Evolutionary conservation across 2,329 filamentous ascomycete genomes (phyloP), one percentile per base, ranked within the genome.

Genomic region (Graphilbum fragrans): DNA sequence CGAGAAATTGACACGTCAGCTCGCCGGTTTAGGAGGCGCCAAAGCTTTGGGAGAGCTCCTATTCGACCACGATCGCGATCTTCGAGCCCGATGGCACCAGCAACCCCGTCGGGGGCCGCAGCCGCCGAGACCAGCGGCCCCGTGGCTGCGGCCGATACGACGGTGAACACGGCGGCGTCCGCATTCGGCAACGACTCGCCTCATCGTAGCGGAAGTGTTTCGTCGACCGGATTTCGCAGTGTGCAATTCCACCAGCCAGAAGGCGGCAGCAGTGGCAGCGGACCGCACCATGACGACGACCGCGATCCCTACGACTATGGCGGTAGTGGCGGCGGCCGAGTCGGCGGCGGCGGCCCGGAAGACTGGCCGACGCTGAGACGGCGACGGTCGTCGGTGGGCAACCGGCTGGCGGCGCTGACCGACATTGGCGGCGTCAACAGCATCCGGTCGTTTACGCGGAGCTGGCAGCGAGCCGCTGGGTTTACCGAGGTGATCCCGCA

Each of bases 381-480:
- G 14, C 34, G 47, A 6, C 36, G 45, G 17, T 48, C 47, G 47
- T 80, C 76, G 7, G 64, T 75, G 32, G 71, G 69, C 25, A 66
- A 72, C 47, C 68, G 69, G 27, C 59, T 84, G 29, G 62, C 72
- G 21, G 66, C 69, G 41, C 57, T 81, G 41, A 68, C 72, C 50
- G 80, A 94, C 46, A 80, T 85, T 37, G 92, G 90, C 49, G 90
- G 90, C 39, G 82, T 88, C 46, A 96, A 96, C 66, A 93, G 85
- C 60, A 83, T 96, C 53, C 82, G 92, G 55, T 94, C 88, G 54
- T 96, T 96, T 57, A 85, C 88, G 35, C 77, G 83, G 46, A 94
- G 86, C 52, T 94, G 87, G 83, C 86, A 90, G 61, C 80, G 90
- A 57, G 90, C 90, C 31, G 86, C 87, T 21, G 81, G 74, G 43